Evolutionary conservation across 108 stramenopile species (phyloP).

Genomic region (Cyclostephanos tholiformis): DNA sequence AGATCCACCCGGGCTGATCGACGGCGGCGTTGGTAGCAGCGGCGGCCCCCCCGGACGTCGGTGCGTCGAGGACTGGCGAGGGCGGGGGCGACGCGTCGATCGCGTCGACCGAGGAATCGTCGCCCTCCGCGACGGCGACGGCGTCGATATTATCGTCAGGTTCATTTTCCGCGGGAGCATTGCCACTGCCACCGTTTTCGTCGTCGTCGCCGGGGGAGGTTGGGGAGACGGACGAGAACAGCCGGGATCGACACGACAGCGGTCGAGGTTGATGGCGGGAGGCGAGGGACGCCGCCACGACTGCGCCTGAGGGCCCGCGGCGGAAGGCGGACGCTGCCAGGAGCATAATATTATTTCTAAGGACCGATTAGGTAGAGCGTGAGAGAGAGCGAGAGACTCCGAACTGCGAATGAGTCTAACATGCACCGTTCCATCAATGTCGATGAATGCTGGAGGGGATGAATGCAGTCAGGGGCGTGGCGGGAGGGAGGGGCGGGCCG

Average conservation of each 20-base stretch:
- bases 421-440: too few relatives aligned
- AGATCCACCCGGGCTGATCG: conserved; percentile 21
- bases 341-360: conserved; percentile 18
- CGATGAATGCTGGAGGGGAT: too few relatives aligned
- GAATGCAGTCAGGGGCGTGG: too few relatives aligned
- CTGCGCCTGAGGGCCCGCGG: conserved; percentile 12
- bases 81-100: not conserved
- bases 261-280: not conserved
- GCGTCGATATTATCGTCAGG: not conserved
- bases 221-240: conserved; percentile 21
- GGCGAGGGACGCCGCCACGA: conserved; percentile 19
- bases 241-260: not conserved
- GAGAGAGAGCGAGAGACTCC: not conserved
- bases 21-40: not conserved
- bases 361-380: not conserved
- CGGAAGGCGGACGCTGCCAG: conserved; percentile 44
- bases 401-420: not conserved
- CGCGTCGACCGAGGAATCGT: not conserved
- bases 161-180: not conserved
- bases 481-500: too few relatives aligned
- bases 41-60: conserved; percentile 8
- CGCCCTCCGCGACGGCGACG: not conserved
- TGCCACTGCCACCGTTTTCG: not conserved
- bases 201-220: conserved; percentile 15
- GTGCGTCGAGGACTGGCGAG: not conserved